Evolutionary conservation across 495 filamentous ascomycete species (phyloP).

Genomic region (Penicillium ucsense): DNA sequence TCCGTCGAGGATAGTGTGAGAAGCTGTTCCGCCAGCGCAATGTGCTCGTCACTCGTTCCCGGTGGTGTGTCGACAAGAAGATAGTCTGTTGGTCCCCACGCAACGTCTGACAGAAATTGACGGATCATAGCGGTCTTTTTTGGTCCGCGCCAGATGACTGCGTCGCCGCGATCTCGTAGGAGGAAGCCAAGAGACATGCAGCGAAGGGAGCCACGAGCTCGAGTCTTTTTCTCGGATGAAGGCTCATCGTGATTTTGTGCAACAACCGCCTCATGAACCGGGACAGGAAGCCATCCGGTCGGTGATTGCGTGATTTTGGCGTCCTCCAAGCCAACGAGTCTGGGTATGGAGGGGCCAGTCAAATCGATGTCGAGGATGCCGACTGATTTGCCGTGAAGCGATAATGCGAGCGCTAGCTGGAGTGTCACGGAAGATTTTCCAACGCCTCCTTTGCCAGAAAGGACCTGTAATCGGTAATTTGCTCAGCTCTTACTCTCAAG

Average conservation of each 20-base stretch:
- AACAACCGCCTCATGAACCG: slow-evolving; percentile 50
- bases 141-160: slow-evolving; percentile 93
- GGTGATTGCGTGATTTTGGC: slow-evolving; percentile 84
- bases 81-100: slow-evolving; percentile 84
- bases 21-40: slow-evolving; percentile 81
- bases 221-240: slow-evolving; percentile 6
- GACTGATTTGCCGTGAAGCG: slow-evolving; percentile 72
- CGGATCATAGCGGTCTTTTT: slow-evolving; percentile 99
- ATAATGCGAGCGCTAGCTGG: slow-evolving; percentile 85
- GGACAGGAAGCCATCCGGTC: slow-evolving; percentile 81
- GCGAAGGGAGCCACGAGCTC: slow-evolving; percentile 50
- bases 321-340: slow-evolving; percentile 80
- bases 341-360: slow-evolving; percentile 91
- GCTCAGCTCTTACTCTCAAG: background rate
- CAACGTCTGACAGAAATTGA: slow-evolving; percentile 85
- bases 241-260: slow-evolving; percentile 1
- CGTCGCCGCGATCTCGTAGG: slow-evolving; percentile 70
- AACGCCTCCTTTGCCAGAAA: slow-evolving; percentile 96
- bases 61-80: slow-evolving; percentile 93
- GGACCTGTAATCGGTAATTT: slow-evolving; percentile 36
- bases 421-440: slow-evolving; percentile 96
- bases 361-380: slow-evolving; percentile 95
- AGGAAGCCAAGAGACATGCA: slow-evolving; percentile 95
- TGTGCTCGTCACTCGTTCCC: slow-evolving; percentile 95
- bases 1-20: slow-evolving; percentile 41